Conservation (phyloP, 2,329 filamentous ascomycete species). For the Zymoseptoria brevis region DNA sequence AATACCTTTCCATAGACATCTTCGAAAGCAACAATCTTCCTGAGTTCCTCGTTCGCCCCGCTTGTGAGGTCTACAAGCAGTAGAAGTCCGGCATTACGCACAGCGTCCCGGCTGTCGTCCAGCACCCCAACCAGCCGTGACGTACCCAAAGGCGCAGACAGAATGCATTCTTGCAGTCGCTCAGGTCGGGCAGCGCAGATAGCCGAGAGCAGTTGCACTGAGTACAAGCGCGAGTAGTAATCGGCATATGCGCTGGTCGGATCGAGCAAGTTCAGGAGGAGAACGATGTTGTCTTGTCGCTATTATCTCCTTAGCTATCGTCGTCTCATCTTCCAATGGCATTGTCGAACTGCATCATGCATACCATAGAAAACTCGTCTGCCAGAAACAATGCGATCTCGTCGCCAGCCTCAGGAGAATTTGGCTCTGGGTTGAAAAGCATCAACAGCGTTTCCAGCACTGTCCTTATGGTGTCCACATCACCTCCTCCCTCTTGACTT, state of each 20-base stretch:
- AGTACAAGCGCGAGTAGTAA: slow-evolving; percentile 67
- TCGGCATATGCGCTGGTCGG: slow-evolving; percentile 68
- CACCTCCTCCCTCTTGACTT: slow-evolving; percentile 36
- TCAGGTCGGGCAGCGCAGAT: slow-evolving; percentile 81
- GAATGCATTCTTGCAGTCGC: slow-evolving; percentile 87
- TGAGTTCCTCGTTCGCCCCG: slow-evolving; percentile 75
- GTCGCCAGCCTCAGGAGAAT: slow-evolving; percentile 78
- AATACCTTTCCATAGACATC: slow-evolving; percentile 87
- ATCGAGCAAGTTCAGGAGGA: slow-evolving; percentile 83
- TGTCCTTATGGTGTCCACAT: slow-evolving; percentile 93
- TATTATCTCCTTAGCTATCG: slow-evolving; percentile 47
- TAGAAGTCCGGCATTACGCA: slow-evolving; percentile 79
- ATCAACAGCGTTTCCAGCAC: slow-evolving; percentile 91
- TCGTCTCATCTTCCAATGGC: slow-evolving; percentile 1
- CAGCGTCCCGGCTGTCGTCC: slow-evolving; percentile 76
- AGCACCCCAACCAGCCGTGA: slow-evolving; percentile 75
- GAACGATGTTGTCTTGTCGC: slow-evolving; percentile 90
- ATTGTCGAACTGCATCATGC: slow-evolving; percentile 12
- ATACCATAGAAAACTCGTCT: slow-evolving; percentile 89
- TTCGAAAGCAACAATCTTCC: slow-evolving; percentile 93
- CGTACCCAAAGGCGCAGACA: slow-evolving; percentile 80
- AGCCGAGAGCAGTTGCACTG: slow-evolving; percentile 77
- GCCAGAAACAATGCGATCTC: slow-evolving; percentile 94
- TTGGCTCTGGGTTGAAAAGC: slow-evolving; percentile 68
- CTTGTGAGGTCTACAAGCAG: slow-evolving; percentile 76